These are phyloP conservation scores for Yamagishiella unicocca DNA, from an alignment of 139 green algal genomes.

Conservation along the genomic window DNA sequence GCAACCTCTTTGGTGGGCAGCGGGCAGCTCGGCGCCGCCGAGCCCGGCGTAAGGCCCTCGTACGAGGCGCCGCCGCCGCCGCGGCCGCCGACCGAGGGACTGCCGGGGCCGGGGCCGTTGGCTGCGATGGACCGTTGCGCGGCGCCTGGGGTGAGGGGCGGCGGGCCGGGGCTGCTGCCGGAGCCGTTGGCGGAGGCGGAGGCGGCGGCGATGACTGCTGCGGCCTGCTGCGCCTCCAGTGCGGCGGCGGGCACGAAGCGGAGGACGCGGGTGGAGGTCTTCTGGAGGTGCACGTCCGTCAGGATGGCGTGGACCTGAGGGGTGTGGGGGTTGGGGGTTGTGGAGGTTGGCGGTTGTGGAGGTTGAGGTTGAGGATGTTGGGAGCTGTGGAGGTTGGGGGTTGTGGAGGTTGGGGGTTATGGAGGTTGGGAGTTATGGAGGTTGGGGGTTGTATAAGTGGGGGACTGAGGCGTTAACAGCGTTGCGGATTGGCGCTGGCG, in stretches of 20 bases:
- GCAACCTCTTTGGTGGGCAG: conserved; percentile 11
- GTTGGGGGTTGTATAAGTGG: too few relatives aligned
- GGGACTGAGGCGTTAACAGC: too few relatives aligned
- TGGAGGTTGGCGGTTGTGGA: neutral
- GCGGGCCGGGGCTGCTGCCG: neutral
- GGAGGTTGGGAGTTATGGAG: neutral
- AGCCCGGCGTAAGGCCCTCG: too few relatives aligned
- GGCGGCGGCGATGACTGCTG: neutral
- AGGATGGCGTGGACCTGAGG: conserved; percentile 46
- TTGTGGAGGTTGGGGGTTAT: neutral
- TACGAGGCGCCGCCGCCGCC: neutral
- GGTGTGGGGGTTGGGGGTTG: neutral
- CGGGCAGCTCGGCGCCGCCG: conserved; percentile 1
- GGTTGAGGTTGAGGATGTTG: too few relatives aligned
- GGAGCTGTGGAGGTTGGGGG: neutral
- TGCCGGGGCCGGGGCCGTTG: neutral
- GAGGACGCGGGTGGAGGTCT: conserved; percentile 32
- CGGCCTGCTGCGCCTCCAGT: conserved; percentile 8
- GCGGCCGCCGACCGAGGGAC: neutral
- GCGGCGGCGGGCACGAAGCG: conserved; percentile 39
- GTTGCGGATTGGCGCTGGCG: too few relatives aligned
- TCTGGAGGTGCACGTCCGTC: conserved; percentile 47
- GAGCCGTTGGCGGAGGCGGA: neutral
- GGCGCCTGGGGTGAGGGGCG: neutral
- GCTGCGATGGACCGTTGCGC: neutral